Conservation (phyloP, 768 basidiomycete species). For the Lactarius deliciosus region DNA sequence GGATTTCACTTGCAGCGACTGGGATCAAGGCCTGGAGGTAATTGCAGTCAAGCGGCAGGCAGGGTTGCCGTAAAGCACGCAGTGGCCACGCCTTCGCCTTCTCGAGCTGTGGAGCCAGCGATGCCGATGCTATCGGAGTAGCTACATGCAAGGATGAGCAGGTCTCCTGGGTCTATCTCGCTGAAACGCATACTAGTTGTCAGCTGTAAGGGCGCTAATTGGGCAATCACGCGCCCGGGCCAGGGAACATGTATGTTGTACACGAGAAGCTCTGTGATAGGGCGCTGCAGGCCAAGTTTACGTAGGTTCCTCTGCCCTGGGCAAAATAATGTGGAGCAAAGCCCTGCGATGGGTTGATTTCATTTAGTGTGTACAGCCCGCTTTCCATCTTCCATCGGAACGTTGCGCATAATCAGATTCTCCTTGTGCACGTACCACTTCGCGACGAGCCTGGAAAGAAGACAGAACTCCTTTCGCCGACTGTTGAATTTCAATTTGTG, state of each 20-base stretch:
- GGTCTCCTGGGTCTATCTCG: neutral
- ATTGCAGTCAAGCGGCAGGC: neutral
- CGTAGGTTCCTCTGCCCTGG: neutral
- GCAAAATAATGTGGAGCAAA: neutral
- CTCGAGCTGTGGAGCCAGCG: neutral
- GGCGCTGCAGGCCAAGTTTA: neutral
- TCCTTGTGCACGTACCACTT: neutral
- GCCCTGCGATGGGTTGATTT: neutral
- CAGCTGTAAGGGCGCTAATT: neutral
- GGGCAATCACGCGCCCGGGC: neutral
- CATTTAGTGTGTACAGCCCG: neutral
- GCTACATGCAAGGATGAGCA: neutral
- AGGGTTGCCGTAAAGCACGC: neutral
- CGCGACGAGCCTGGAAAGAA: neutral
- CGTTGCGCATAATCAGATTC: neutral
- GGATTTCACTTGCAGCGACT: neutral
- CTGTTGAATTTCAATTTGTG: neutral
- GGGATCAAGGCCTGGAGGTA: neutral
- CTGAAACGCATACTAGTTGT: neutral
- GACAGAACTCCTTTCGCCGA: neutral
- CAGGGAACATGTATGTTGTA: neutral
- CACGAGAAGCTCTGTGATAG: neutral
- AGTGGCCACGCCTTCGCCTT: neutral
- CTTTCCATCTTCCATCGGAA: neutral
- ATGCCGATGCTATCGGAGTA: neutral